phyloP scores from a whole-genome alignment of 2,329 filamentous ascomycete species.

The Dactylonectria macrodidyma region DNA sequence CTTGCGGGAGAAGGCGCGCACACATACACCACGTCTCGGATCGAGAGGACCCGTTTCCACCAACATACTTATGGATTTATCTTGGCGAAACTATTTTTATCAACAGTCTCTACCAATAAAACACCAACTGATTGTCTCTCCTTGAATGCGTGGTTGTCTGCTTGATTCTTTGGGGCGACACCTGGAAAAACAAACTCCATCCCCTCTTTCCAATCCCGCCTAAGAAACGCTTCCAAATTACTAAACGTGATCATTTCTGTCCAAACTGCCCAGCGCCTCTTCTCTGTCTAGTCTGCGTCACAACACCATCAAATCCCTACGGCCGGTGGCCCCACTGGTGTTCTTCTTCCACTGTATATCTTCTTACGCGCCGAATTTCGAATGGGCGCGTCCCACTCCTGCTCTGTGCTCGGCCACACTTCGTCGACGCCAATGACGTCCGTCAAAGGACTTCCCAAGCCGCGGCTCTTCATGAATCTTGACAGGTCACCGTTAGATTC shows the following conservation, averaged over 20 bases:
- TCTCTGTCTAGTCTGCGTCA: background rate
- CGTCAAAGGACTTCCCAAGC: conserved; percentile 42
- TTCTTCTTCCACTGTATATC: conserved; percentile 19
- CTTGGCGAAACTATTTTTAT: background rate
- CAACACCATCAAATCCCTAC: background rate
- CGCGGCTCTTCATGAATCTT: conserved; percentile 38
- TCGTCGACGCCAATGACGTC: conserved; percentile 39
- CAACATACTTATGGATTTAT: background rate
- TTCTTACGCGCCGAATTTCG: conserved; percentile 9
- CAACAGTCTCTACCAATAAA: background rate
- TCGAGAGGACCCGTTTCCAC: background rate
- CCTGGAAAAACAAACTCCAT: background rate
- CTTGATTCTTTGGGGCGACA: background rate
- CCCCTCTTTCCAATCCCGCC: background rate
- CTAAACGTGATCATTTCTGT: background rate
- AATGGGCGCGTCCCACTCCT: conserved; percentile 31
- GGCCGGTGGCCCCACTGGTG: conserved; percentile 1
- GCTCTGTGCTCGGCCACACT: conserved; percentile 17
- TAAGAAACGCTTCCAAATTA: background rate
- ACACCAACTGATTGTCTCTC: background rate
- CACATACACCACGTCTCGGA: background rate
- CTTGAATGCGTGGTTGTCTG: background rate
- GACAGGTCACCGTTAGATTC: background rate
- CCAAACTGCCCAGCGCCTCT: background rate
- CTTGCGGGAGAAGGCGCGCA: background rate